Evolutionary conservation across 768 basidiomycete genomes (phyloP), one percentile per base, ranked within the genome.

Genomic region (Lenzites betulinus): DNA sequence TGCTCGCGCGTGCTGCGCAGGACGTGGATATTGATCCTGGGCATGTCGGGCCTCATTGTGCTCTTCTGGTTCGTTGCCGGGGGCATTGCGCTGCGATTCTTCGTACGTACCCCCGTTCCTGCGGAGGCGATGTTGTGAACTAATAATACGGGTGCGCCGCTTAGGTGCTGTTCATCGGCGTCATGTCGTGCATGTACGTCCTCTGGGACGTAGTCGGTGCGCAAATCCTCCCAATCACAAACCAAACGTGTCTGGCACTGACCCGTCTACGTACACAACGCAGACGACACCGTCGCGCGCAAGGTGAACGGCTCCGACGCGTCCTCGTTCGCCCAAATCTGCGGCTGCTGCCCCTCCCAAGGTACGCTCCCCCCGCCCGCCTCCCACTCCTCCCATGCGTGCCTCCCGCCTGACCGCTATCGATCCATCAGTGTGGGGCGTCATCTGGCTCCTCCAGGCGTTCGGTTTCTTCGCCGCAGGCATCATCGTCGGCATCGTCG

Each of bases 251-350:
- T n/a, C 39, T 51, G 20, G 26, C 11, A 30, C 30, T n/a, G 35
- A 7, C 18, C 12, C 4, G 22, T 26, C n/a, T 18, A n/a, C 11
- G 8, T 28, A 12, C n/a, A 51, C 50, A 35, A 3, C 51, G 20
- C 67, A 89, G 93, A 93, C 71, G 92, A 94, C 67, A 94, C 92
- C 12, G 83, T 93, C 51, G 83, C 87, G 2, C 80, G 92, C 47
- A 93, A 93, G 72, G 85, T 91, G 62, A 94, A 95, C 66, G 81
- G 82, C n/a, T 92, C 90, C 18, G 94, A 96, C 68, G 94, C 94
- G 0, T 87, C 88, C 3, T 86, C 86, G 9, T 96, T 94, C 67
- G 90, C 94, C 2, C 77, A 86, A 18, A 84, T 92, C 48, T 95
- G 90, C 66, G 92, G 91, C 23, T 95, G 92, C 73, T 93, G 83